Conservation (phyloP, 805 yeast genomes). For the Clavispora fructus region DNA sequence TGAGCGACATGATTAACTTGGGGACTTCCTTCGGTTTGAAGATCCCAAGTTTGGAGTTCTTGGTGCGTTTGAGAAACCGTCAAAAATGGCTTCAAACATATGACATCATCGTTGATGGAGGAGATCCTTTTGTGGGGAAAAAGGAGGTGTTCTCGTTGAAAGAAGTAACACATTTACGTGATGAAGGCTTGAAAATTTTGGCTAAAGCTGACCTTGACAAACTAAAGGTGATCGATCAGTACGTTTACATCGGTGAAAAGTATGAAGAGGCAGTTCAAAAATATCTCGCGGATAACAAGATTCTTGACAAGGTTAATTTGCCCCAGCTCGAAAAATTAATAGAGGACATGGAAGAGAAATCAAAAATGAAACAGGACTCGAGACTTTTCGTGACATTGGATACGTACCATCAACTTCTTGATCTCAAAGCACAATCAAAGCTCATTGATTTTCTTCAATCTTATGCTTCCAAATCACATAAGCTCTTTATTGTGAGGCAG, state of each 20-base stretch:
- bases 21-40: slow-evolving; percentile 59
- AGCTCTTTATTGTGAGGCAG: slow-evolving; percentile 21
- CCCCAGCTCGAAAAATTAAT: slow-evolving; percentile 21
- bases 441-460: slow-evolving; percentile 23
- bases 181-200: slow-evolving; percentile 23
- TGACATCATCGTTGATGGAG: slow-evolving; percentile 32
- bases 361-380: slow-evolving; percentile 17
- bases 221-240: slow-evolving; percentile 19
- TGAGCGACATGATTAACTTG: slow-evolving; percentile 47
- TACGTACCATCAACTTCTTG: slow-evolving; percentile 17
- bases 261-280: slow-evolving; percentile 16
- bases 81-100: slow-evolving; percentile 29
- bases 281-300: slow-evolving; percentile 14
- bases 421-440: slow-evolving; percentile 21
- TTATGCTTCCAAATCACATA: slow-evolving; percentile 5
- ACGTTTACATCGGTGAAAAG: slow-evolving; percentile 21
- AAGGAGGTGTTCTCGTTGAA: slow-evolving; percentile 29
- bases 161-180: slow-evolving; percentile 24
- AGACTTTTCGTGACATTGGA: slow-evolving; percentile 23
- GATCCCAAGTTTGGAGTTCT: slow-evolving; percentile 40
- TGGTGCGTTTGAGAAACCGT: slow-evolving; percentile 31
- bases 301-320: slow-evolving; percentile 17
- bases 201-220: slow-evolving; percentile 29
- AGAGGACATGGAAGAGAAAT: slow-evolving; percentile 21
- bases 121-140: slow-evolving; percentile 34